These are phyloP conservation scores for Candida lessepsii DNA, from an alignment of 805 yeast species.

Conservation along the genomic window DNA sequence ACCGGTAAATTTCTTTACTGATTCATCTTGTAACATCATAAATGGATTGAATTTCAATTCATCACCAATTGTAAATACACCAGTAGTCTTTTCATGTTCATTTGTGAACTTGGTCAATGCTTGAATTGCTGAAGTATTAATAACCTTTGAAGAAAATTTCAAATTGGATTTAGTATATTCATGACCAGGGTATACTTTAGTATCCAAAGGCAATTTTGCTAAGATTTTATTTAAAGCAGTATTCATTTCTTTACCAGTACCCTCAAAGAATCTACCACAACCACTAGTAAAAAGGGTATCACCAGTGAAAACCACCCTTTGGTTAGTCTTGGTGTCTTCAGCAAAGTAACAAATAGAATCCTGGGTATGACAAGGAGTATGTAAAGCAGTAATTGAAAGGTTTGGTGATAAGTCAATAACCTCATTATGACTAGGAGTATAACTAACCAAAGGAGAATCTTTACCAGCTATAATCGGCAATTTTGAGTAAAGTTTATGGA, in stretches of 20 bases:
- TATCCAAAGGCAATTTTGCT: slow-evolving; percentile 61
- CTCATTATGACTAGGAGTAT: slow-evolving; percentile 67
- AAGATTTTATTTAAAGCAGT: slow-evolving; percentile 58
- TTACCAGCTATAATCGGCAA: slow-evolving; percentile 80
- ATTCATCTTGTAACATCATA: slow-evolving; percentile 70
- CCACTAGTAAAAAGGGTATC: slow-evolving; percentile 94
- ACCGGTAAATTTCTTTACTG: slow-evolving; percentile 59
- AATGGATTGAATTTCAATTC: slow-evolving; percentile 86
- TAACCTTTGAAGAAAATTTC: slow-evolving; percentile 67
- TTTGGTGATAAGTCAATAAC: slow-evolving; percentile 60
- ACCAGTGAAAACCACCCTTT: slow-evolving; percentile 86
- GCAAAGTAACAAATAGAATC: slow-evolving; percentile 90
- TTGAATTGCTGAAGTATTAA: slow-evolving; percentile 53
- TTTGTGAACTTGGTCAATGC: slow-evolving; percentile 51
- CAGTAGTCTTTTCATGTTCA: slow-evolving; percentile 74
- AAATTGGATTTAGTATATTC: slow-evolving; percentile 88
- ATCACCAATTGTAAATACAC: slow-evolving; percentile 78
- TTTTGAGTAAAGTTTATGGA: slow-evolving; percentile 41
- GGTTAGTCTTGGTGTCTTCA: slow-evolving; percentile 58
- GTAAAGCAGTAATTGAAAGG: slow-evolving; percentile 71
- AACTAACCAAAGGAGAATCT: slow-evolving; percentile 70
- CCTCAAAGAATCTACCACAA: slow-evolving; percentile 96
- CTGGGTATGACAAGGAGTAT: slow-evolving; percentile 97
- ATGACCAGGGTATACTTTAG: slow-evolving; percentile 89
- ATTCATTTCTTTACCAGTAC: slow-evolving; percentile 79